A percentile compares a stretch with the other conserved stretches of the same genome.
phyloP scores from a whole-genome alignment of 371 early-diverging fungal species.

The Mucor racemosus region DNA sequence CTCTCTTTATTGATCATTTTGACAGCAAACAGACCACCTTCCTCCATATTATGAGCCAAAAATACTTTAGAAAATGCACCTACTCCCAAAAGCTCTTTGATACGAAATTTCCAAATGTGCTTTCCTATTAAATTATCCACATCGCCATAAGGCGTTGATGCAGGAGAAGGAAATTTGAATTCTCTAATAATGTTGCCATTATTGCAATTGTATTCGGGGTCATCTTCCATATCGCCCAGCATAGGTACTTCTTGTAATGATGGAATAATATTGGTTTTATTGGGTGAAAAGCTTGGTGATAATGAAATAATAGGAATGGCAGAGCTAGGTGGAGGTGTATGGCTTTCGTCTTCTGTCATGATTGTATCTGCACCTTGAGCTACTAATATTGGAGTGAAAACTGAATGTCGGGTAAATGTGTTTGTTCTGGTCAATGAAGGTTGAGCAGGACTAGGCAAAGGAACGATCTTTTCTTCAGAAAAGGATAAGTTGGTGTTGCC shows the following conservation, averaged over 20 bases:
- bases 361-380: neutral
- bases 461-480: conserved; percentile 41
- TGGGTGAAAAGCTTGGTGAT: conserved; percentile 29
- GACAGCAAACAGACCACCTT: conserved; percentile 23
- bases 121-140: conserved; percentile 26
- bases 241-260: conserved; percentile 39
- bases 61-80: conserved; percentile 39
- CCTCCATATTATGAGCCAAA: conserved; percentile 30
- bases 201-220: conserved; percentile 1
- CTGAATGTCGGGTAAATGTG: conserved; percentile 23
- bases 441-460: conserved; percentile 42
- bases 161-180: conserved; percentile 15
- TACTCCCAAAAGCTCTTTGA: conserved; percentile 27
- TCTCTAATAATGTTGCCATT: conserved; percentile 13
- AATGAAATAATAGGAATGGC: conserved; percentile 44
- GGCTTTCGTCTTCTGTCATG: conserved; percentile 5
- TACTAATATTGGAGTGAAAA: neutral
- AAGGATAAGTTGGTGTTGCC: neutral
- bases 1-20: conserved; percentile 34
- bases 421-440: conserved; percentile 11
- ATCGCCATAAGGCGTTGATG: neutral
- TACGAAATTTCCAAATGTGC: conserved; percentile 29
- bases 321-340: conserved; percentile 1
- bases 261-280: conserved; percentile 38
- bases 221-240: conserved; percentile 43